Conservation (phyloP, 2,329 filamentous ascomycete genomes). For the Pseudomassariella vexata region DNA sequence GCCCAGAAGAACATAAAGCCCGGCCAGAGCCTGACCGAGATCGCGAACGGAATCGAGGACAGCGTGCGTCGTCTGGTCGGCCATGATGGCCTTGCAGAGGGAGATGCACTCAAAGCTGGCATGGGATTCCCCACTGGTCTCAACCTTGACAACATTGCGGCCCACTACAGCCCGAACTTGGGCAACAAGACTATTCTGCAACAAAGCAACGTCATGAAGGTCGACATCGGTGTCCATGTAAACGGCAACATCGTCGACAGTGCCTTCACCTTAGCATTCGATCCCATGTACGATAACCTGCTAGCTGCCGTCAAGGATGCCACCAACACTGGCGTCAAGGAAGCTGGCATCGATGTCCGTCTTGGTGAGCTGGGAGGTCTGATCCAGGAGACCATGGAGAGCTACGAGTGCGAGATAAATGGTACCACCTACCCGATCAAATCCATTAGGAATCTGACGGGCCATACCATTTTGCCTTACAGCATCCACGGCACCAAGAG, state of each 20-base stretch:
- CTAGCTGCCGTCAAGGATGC: constrained; percentile 68
- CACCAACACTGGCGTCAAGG: constrained; percentile 80
- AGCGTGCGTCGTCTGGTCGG: constrained; percentile 71
- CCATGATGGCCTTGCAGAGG: constrained; percentile 70
- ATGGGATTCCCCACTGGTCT: constrained; percentile 85
- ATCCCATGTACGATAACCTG: constrained; percentile 68
- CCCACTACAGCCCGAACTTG: constrained; percentile 82
- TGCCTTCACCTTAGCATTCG: constrained; percentile 74
- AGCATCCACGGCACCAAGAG: constrained; percentile 90
- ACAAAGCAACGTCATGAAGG: constrained; percentile 72
- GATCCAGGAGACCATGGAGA: constrained; percentile 91
- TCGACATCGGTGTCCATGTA: constrained; percentile 77
- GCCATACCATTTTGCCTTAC: constrained; percentile 85
- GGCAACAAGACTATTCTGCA: constrained; percentile 74
- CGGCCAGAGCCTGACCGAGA: constrained; percentile 73
- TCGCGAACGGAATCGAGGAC: constrained; percentile 83
- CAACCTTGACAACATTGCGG: constrained; percentile 78
- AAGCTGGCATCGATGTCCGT: constrained; percentile 87
- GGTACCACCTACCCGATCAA: constrained; percentile 76
- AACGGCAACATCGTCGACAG: constrained; percentile 77
- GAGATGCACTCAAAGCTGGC: constrained; percentile 71
- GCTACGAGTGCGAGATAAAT: constrained; percentile 80
- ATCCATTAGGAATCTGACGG: constrained; percentile 79
- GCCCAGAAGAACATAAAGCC: constrained; percentile 76
- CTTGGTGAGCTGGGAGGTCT: constrained; percentile 78